Base-by-base conservation (phyloP, 106 monocot genomes). In the Dioscorea dumetorum region DNA sequence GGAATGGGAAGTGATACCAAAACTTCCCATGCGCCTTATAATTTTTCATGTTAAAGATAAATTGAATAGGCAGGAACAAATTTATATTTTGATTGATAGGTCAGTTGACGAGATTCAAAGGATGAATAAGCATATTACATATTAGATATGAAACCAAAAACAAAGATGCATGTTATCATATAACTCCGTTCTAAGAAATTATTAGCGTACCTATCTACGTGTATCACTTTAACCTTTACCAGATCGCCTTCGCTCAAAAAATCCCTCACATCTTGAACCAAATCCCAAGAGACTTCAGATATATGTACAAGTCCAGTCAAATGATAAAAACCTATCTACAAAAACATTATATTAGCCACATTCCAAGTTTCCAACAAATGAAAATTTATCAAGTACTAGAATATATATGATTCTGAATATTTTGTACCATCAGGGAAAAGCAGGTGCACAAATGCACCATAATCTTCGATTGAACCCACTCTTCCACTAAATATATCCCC, bases 221-320 rank as follows among this genome's bases (percentile, higher is more conserved):
- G 61, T 63, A 84, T 78, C 61, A 91, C 78, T 86, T 91, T 91
- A 22, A 91, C 91, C 79, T 82, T 91, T 49, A 91, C 82, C 50
- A 80, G 69, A 68, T 91, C 84, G 10, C 86, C 91, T 76, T 84
- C 82, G 67, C 56, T 73, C 33, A 91, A 70, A 64, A 91, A 72
- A 83, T 97, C 91, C 70, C 88, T 84, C 17, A 97, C 82, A 74
- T 97, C 95, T 69, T 88, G 91, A 49, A 97, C 84, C 61, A 97
- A 67, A 78, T 97, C 95, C 95, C 95, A 97, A 14, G 95, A 95
- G 69, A 86, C 86, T 74, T 97, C 95, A 32, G 91, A 91, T 61
- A 97, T 75, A 78, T 97, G 95, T 34, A 91, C 88, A 63, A 97
- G 82, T 18, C 95, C 95, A 56, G 88, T 97, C 12, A 97, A 78